A percentile compares a stretch with the other conserved stretches of the same genome.
These are phyloP conservation scores for Jackrogersella minutella DNA, from an alignment of 495 filamentous ascomycete species.

Conservation along the genomic window DNA sequence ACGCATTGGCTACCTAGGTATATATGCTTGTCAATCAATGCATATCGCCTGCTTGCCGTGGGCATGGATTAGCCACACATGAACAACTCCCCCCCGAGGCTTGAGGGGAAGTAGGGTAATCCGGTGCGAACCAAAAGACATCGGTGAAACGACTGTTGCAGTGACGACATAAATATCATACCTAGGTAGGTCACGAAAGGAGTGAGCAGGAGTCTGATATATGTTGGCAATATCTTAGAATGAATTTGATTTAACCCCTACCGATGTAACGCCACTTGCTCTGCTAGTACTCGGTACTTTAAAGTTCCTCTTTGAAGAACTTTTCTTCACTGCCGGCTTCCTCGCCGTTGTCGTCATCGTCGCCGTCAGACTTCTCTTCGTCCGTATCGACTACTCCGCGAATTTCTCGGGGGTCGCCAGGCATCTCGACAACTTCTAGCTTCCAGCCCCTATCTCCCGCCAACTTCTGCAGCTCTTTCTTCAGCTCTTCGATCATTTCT, in stretches of 20 bases:
- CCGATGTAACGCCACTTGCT: slow-evolving; percentile 28
- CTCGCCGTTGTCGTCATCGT: slow-evolving; percentile 44
- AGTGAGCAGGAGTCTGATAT: no score
- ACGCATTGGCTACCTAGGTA: not conserved
- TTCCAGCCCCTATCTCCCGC: slow-evolving; percentile 65
- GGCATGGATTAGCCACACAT: not conserved
- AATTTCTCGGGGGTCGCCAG: slow-evolving; percentile 50
- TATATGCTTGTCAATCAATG: slow-evolving; percentile 1
- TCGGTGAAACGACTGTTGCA: no score
- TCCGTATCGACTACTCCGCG: slow-evolving; percentile 54
- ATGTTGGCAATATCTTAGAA: no score
- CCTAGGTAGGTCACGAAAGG: no score
- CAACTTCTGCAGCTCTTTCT: slow-evolving; percentile 61
- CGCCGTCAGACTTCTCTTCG: slow-evolving; percentile 55
- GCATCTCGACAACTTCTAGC: slow-evolving; percentile 58
- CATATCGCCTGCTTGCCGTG: slow-evolving; percentile 1
- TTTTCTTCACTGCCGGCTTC: slow-evolving; percentile 55
- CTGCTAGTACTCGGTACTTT: slow-evolving; percentile 23
- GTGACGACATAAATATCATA: no score
- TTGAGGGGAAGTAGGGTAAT: no score
- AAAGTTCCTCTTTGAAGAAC: slow-evolving; percentile 59
- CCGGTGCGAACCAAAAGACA: no score
- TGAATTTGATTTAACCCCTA: no score
- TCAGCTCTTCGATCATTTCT: slow-evolving; percentile 69
- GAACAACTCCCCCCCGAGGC: no score